phyloP scores from a whole-genome alignment of 306 rosid species.

The Casuarina glauca region DNA sequence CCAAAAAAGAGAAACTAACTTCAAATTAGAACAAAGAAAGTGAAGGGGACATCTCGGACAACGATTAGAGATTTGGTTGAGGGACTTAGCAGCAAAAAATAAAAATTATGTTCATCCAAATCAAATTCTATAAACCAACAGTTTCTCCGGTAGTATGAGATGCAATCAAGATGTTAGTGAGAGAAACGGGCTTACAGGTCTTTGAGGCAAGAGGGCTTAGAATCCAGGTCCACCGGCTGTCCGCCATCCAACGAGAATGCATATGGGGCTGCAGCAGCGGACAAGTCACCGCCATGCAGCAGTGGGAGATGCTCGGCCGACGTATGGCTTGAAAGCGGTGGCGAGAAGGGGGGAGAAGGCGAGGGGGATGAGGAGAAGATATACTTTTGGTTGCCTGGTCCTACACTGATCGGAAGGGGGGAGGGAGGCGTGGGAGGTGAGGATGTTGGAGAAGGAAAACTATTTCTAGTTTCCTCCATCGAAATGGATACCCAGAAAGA shows the following conservation, averaged over 20 bases:
- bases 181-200: constrained; percentile 57
- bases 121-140: background rate
- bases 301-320: constrained; percentile 62
- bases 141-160: background rate
- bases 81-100: no score
- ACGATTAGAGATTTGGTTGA: no score
- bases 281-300: constrained; percentile 22
- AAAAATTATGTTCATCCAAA: background rate
- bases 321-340: constrained; percentile 34
- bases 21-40: no score
- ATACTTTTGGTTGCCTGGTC: constrained; percentile 59
- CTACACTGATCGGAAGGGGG: constrained; percentile 75
- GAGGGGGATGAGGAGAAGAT: constrained; percentile 61
- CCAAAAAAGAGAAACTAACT: background rate
- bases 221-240: constrained; percentile 32
- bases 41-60: no score
- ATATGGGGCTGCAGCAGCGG: constrained; percentile 24
- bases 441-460: constrained; percentile 50
- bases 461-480: constrained; percentile 33
- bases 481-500: constrained; percentile 9
- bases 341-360: constrained; percentile 66
- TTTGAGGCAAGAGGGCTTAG: constrained; percentile 51
- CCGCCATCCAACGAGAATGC: constrained; percentile 56
- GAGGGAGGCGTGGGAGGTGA: constrained; percentile 90
- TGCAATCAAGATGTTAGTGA: background rate